Evolutionary conservation across 2,329 filamentous ascomycete genomes (phyloP).

Genomic region (Xylariaceae sp.): DNA sequence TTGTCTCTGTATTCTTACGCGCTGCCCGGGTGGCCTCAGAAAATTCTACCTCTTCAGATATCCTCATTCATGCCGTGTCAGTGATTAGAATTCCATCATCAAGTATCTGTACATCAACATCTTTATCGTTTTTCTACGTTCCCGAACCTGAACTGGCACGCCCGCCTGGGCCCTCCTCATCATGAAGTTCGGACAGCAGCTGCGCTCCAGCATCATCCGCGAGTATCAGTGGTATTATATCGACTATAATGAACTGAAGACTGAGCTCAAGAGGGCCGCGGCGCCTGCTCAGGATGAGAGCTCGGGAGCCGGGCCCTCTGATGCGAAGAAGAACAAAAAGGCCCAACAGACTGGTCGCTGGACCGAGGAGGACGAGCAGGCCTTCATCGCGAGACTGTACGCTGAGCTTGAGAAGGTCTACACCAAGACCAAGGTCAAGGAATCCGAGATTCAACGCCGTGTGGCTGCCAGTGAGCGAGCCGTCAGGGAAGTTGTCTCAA

Average conservation of each 20-base stretch:
- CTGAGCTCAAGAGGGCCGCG: conserved; percentile 70
- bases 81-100: not conserved
- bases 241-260: conserved; percentile 90
- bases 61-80: not conserved
- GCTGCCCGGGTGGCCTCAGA: too few relatives aligned
- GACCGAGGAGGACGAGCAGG: conserved; percentile 86
- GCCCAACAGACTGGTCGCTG: conserved; percentile 58
- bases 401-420: conserved; percentile 95
- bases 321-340: conserved; percentile 35
- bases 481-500: conserved; percentile 74
- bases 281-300: conserved; percentile 23
- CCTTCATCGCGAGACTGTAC: conserved; percentile 83
- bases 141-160: conserved; percentile 19
- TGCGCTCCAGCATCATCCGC: conserved; percentile 90
- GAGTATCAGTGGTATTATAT: conserved; percentile 99
- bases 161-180: conserved; percentile 49
- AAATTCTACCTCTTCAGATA: not conserved
- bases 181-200: conserved; percentile 92
- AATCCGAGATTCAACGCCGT: conserved; percentile 86
- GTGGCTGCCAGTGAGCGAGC: conserved; percentile 86
- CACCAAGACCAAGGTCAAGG: conserved; percentile 95
- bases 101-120: conserved; percentile 13
- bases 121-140: conserved; percentile 3
- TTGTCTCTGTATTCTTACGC: not conserved
- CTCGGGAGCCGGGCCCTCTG: conserved; percentile 36